phyloP scores from a whole-genome alignment of 305 asterid species.

The Fraxinus dipetala region DNA sequence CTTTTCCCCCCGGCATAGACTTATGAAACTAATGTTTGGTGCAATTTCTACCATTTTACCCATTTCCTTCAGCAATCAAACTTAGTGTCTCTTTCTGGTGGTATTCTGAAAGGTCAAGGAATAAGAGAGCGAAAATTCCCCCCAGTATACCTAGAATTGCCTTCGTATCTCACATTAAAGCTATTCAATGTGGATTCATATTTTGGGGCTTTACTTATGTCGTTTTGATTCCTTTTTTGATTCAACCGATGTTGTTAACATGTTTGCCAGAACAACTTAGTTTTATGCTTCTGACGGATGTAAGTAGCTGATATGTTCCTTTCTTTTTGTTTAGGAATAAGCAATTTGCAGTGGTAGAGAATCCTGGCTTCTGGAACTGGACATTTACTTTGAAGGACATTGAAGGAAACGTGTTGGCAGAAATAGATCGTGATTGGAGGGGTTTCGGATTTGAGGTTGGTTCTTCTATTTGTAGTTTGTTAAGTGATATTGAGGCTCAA shows the following conservation, averaged over 20 bases:
- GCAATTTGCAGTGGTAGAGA: conserved; percentile 93
- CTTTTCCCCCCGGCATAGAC: not conserved
- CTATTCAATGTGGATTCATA: conserved; percentile 1
- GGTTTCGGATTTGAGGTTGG: conserved; percentile 92
- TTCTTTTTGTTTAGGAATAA: conserved; percentile 51
- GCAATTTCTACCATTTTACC: not conserved
- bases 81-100: not conserved
- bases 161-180: not conserved
- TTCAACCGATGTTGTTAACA: not conserved
- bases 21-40: not conserved
- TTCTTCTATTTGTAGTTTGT: conserved; percentile 6
- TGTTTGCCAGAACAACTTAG: conserved; percentile 8
- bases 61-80: not conserved
- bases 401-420: conserved; percentile 83
- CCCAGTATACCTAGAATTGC: not conserved
- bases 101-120: not conserved
- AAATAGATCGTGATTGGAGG: conserved; percentile 96
- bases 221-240: not conserved
- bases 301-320: not conserved
- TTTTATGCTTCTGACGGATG: conserved; percentile 10
- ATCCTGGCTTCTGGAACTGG: conserved; percentile 97
- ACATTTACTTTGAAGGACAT: conserved; percentile 89
- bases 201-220: not conserved
- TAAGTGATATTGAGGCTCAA: conserved; percentile 7
- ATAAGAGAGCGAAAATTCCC: not conserved